Base-by-base conservation (phyloP, 345 rosid species). In the Alliaria petiolata region DNA sequence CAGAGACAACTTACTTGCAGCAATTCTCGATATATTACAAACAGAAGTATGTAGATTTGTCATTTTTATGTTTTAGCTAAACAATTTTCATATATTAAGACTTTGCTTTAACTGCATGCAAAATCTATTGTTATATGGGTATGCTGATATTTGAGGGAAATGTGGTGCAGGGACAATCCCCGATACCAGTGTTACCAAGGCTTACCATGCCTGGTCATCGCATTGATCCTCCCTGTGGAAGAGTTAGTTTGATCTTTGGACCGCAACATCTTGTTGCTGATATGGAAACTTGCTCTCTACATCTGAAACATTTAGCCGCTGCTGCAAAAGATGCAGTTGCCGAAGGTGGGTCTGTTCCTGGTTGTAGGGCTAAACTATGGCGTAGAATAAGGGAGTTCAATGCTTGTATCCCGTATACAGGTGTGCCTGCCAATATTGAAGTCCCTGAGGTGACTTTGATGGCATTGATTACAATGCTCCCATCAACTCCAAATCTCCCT, bases 401-500 rank as follows among this genome's bases (percentile, higher is more conserved):
- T 85, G 99, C 99, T 12, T 91, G 92, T 71, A 67, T 91, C 62
- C 89, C 96, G 10, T 95, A 83, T 81, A 78, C 84, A 60, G 99
- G 99, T 76, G 92, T 95, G 74, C 97, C 97, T 28, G 69, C 85
- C 58, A 87, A 62, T 70, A 79, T 82, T 79, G 99, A 95, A 76
- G 97, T 95, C 28, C 96, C 98, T 20, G 99, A 95, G 85, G 99
- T 91, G 62, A 87, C 96, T 54, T 78, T 95, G 72, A 95, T 95
- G 99, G 99, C 98, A 69, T 81, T 95, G 87, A 91, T 95, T 76
- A 91, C 98, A 65, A 88, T 95, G 98, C 96, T 95, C 69, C 99
- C 99, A 45, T 81, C 97, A 54, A 80, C 92, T 73, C 96, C 95
- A 69, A 88, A 84, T 82, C 87, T 89, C 65, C 97, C 98, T 72